Evolutionary conservation across 2,329 filamentous ascomycete species (phyloP), one percentile per base, ranked within the genome.

Genomic region (Didymella pomorum): DNA sequence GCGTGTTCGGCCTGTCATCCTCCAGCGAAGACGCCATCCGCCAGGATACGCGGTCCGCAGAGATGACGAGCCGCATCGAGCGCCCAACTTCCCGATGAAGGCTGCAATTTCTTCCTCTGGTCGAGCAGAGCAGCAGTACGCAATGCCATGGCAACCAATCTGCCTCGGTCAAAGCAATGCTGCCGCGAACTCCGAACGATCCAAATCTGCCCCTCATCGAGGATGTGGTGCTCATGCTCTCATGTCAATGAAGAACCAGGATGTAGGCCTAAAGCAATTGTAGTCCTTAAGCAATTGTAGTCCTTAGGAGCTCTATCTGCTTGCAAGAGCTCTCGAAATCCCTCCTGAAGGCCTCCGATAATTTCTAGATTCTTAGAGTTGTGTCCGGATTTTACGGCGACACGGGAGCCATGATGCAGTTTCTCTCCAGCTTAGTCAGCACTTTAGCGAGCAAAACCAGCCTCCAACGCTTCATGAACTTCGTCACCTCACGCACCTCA

Each of bases 61-160:
- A 39, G n/a, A 46, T 35, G 44, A 53, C 29, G 44, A 37, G 29
- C 29, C 39, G 31, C 43, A 53, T 58, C 44, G 25, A 53, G 49
- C 49, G 10, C 29, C 33, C 39, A 16, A 29, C 44, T 29, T 41
- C 31, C 50, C 16, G 31, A 48, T 48, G 47, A 42, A 50, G 48
- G 11, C 28, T 14, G 46, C 57, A 45, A 53, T 58, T 14, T 60
- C 50, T 45, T 49, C 53, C 20, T 51, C 51, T 41, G 50, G 50
- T 58, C 50, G 56, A 58, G 33, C 35, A 54, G 41, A 53, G 41
- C 31, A 28, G 11, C 21, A 56, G 21, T 14, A 49, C 29, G 11
- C 44, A 41, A 26, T 45, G 50, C 41, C 56, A 28, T 46, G 41
- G 45, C 50, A 58, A 58, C 56, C 50, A 33, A 20, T 18, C 20